Percentiles rank a stretch among this genome's conserved stretches.
Evolutionary conservation across 768 basidiomycete genomes (phyloP).

Genomic region (Strobilomyces confusus): DNA sequence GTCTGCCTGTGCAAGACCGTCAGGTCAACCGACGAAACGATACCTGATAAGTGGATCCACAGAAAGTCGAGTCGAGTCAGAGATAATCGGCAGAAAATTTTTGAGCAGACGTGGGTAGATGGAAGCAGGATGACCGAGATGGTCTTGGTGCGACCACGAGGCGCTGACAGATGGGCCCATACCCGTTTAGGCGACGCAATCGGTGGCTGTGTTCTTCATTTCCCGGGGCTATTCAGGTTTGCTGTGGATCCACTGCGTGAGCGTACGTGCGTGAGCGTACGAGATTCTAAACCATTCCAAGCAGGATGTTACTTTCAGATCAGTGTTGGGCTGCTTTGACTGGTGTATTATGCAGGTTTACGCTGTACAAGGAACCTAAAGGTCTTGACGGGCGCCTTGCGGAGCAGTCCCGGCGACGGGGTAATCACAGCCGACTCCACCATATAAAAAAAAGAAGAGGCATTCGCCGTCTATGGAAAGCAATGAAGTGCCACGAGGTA

Average conservation of each 20-base stretch:
- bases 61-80: constrained; percentile 16
- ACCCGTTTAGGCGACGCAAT: constrained; percentile 15
- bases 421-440: too few species aligned
- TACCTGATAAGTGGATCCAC: constrained; percentile 12
- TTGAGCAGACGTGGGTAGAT: constrained; percentile 12
- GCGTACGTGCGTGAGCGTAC: too few species aligned
- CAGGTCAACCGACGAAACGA: background rate
- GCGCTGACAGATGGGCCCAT: background rate
- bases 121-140: constrained; percentile 18
- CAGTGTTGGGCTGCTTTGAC: too few species aligned
- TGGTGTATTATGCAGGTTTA: too few species aligned
- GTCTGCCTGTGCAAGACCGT: background rate
- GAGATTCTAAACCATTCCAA: too few species aligned
- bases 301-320: too few species aligned
- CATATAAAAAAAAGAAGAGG: background rate
- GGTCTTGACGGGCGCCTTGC: too few species aligned
- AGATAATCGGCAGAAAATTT: constrained; percentile 1
- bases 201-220: background rate
- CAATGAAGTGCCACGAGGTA: constrained; percentile 16
- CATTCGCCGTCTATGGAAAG: constrained; percentile 9
- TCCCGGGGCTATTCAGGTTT: too few species aligned
- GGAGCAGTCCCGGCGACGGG: too few species aligned
- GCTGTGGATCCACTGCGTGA: too few species aligned
- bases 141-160: constrained; percentile 1
- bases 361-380: too few species aligned